Base-by-base conservation (phyloP, 805 yeast genomes). In the Lipomyces oligophaga region DNA sequence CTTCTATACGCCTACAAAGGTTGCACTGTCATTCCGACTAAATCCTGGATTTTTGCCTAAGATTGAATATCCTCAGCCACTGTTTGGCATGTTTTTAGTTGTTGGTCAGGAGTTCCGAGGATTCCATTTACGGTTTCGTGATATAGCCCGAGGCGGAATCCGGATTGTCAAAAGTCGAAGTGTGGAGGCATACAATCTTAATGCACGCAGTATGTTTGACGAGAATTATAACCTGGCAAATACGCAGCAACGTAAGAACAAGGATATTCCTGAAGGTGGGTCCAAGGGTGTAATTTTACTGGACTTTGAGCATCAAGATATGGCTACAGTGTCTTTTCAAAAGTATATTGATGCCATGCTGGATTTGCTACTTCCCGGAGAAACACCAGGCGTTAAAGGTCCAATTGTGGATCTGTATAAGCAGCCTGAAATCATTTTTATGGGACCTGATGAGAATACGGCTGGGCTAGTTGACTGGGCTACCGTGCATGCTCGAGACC, bases 381-480 rank as follows among this genome's bases (percentile, higher is more conserved):
- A 70, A 61, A 72, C 80, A 48, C 88, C 88, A 42, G 88, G 90
- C 36, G 77, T 81, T 55, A 81, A 86, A 70, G 95, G 84, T 60
- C 72, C 79, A 46, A 83, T 88, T 63, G 89, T 90, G 42, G 97
- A 90, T 65, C 72, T 85, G 47, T 82, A 86, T 65, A 78, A 79
- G 47, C 77, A 83, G 62, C 86, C 85, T 40, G 98, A 90, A 73
- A 90, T 93, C 60, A 72, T 93, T 59, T 90, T 86, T 67, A 83
- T 90, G 81, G 98, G 98, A 45, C 98, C 98, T n/a, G 98, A 90
- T 70, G 98, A 90, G 74, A 95, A 95, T 66, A 89, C 97, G 43
- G 97, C 98, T 18, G 83, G 83, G 20, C 82, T 85, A 62, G 95
- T 88, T 42, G 89, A 93, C 67, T 90, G 97, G 97, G 97, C 98